phyloP scores from a whole-genome alignment of 2,329 filamentous ascomycete genomes.

The Aspergillus sp. region DNA sequence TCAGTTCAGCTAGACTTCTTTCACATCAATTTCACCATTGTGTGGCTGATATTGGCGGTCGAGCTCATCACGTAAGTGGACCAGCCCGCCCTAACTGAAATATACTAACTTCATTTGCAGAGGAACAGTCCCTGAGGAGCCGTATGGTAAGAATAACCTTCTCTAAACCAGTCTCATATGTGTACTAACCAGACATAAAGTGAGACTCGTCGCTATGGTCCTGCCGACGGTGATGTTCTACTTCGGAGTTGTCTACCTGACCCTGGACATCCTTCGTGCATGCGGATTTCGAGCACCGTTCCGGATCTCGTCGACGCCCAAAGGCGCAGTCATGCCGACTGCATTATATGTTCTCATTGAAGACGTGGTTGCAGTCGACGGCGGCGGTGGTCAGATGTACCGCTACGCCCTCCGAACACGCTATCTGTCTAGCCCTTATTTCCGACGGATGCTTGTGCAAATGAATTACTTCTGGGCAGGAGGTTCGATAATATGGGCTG shows the following conservation, averaged over 20 bases:
- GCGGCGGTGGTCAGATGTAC: constrained; percentile 61
- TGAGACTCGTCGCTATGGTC: constrained; percentile 50
- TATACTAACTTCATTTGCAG: constrained; percentile 31
- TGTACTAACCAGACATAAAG: constrained; percentile 25
- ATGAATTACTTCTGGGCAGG: constrained; percentile 64
- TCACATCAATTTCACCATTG: constrained; percentile 51
- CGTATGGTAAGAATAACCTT: constrained; percentile 39
- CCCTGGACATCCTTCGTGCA: constrained; percentile 48
- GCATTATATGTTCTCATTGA: constrained; percentile 69
- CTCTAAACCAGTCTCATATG: background rate
- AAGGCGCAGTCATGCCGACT: constrained; percentile 62
- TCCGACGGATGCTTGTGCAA: constrained; percentile 58
- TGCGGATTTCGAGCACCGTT: constrained; percentile 58
- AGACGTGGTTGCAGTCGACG: constrained; percentile 70
- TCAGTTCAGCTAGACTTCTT: constrained; percentile 48
- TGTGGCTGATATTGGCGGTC: constrained; percentile 49
- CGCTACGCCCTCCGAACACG: constrained; percentile 56
- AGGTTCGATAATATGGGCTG: constrained; percentile 54
- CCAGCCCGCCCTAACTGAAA: background rate
- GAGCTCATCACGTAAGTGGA: constrained; percentile 47
- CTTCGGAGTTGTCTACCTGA: constrained; percentile 47
- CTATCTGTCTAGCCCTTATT: constrained; percentile 59
- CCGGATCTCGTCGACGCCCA: constrained; percentile 66
- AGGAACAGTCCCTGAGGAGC: constrained; percentile 46
- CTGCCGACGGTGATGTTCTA: constrained; percentile 53